Evolutionary conservation across 1,284 basidiomycete species (phyloP).

Genomic region (Fomitopsis schrenkii): DNA sequence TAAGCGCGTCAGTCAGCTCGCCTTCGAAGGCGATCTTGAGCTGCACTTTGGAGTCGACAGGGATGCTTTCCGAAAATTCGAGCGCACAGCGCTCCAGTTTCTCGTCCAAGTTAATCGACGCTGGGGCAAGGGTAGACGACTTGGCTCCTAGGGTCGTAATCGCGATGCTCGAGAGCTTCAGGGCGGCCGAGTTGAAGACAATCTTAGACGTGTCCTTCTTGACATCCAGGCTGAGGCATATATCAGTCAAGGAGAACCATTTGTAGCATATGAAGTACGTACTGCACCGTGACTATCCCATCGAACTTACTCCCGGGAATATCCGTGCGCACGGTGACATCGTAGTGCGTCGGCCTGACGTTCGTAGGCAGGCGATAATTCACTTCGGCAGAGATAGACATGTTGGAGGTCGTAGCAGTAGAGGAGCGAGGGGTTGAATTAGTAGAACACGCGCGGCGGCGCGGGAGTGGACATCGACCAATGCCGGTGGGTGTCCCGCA

Average conservation of each 20-base stretch:
- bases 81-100: constrained; percentile 64
- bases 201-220: constrained; percentile 62
- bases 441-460: no score
- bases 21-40: constrained; percentile 63
- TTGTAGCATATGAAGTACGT: constrained; percentile 45
- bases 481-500: no score
- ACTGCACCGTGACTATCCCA: constrained; percentile 34
- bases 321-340: constrained; percentile 82
- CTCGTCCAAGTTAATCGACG: constrained; percentile 51
- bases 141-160: constrained; percentile 59
- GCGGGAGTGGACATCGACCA: no score
- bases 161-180: constrained; percentile 67
- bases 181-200: constrained; percentile 69
- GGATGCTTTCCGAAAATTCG: constrained; percentile 49
- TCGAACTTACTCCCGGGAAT: constrained; percentile 71
- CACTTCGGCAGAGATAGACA: not conserved
- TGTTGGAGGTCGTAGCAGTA: not conserved
- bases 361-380: constrained; percentile 72
- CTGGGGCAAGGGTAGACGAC: constrained; percentile 34
- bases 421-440: no score
- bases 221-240: constrained; percentile 58
- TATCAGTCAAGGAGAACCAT: not conserved
- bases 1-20: constrained; percentile 64
- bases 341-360: constrained; percentile 81
- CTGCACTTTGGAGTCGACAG: constrained; percentile 60